Conservation (phyloP, 768 basidiomycete species). For the Nidularia pulvinata region DNA sequence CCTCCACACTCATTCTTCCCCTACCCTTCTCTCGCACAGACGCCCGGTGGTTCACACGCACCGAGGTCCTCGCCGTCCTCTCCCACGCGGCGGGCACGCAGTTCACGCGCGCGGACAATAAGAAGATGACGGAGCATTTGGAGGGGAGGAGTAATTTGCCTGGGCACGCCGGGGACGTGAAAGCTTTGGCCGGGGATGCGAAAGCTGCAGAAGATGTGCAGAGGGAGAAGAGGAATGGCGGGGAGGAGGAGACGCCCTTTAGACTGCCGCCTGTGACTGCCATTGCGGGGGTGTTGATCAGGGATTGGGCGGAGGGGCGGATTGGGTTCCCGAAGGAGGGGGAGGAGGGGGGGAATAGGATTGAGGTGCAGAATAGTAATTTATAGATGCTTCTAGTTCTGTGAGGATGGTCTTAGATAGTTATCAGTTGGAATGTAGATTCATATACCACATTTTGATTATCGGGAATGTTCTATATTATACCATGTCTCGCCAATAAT, state of each 20-base stretch:
- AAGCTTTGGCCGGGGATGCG: slow-evolving; percentile 17
- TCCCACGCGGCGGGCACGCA: slow-evolving; percentile 49
- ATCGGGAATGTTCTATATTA: too few relatives aligned
- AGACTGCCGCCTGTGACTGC: slow-evolving; percentile 76
- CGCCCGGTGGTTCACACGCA: slow-evolving; percentile 85
- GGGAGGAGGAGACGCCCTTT: slow-evolving; percentile 50
- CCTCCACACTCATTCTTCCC: background rate
- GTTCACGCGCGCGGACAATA: slow-evolving; percentile 48
- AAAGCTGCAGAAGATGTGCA: too few relatives aligned
- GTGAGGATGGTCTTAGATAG: too few relatives aligned
- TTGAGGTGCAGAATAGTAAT: slow-evolving; percentile 14
- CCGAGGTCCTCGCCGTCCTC: slow-evolving; percentile 67
- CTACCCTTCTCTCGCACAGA: too few relatives aligned
- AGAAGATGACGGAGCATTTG: slow-evolving; percentile 39
- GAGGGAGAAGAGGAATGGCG: slow-evolving; percentile 10
- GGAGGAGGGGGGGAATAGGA: background rate
- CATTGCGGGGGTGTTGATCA: slow-evolving; percentile 84
- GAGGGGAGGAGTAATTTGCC: slow-evolving; percentile 28
- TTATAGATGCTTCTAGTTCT: too few relatives aligned
- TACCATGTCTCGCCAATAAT: too few relatives aligned
- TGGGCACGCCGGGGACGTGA: slow-evolving; percentile 8
- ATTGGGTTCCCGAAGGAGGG: slow-evolving; percentile 29
- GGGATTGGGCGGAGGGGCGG: slow-evolving; percentile 75
- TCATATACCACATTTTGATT: too few relatives aligned
- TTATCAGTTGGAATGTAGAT: too few relatives aligned